Evolutionary conservation across 2,329 filamentous ascomycete genomes (phyloP), one percentile per base, ranked within the genome.

Genomic region (Catunica adiposa): DNA sequence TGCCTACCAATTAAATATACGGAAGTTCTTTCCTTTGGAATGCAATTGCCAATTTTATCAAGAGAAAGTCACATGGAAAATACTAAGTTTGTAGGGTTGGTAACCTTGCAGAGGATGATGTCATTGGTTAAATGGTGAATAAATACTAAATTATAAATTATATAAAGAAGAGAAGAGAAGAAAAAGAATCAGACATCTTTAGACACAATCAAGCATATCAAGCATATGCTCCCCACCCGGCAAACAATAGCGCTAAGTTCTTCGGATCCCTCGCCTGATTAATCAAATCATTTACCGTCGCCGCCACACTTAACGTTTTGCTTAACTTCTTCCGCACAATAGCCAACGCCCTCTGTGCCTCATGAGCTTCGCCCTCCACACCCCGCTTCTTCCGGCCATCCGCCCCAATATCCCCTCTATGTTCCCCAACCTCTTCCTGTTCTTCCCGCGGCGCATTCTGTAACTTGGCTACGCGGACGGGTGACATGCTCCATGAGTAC

Each of bases 291-390:
- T 96, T 97, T 55, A 98, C 92, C 14, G 89, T 96, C 2, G 92
- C 94, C 56, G 85, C 86, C 17, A 95, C 90, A 66, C 90, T 98
- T 65, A 98, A 69, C 1, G 86, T 89, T 74, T 95, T 95, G 60
- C 84, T 86, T 62, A 99, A 69, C 71, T 99, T 99, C 78, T 96
- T 97, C 65, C 86, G 82, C 56, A 99, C 92, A 22, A 97, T 85
- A 57, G 89, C 87, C 56, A 99, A 73, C 1, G 94, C 92, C 57
- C 94, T 76, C 60, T 95, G 89, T 1, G 92, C 94, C 69, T 98
- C 94, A 25, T 75, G 77, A 1, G 68, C 76, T 65, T 80, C 76
- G 58, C 80, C 80, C 7, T 54, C 54, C 17, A 58, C 17, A 4
- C 53, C 56, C 14, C 48, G 53, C 31, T 58, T 58, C 22, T 52